phyloP scores from a whole-genome alignment of 73 alveolate species.

The Paramecium octaurelia region DNA sequence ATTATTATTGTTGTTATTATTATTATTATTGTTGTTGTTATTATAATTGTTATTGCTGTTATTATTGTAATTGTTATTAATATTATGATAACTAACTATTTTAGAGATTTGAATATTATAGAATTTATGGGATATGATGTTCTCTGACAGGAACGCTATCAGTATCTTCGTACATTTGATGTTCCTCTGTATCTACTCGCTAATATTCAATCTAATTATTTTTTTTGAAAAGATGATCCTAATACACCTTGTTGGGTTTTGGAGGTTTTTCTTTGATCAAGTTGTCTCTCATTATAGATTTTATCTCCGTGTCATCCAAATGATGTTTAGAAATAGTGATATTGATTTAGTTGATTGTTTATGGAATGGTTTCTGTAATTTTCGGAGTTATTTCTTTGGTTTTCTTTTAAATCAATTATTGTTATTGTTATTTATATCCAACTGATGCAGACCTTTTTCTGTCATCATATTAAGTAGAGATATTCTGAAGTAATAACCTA shows the following conservation, averaged over 20 bases:
- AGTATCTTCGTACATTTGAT: not conserved
- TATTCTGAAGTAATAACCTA: not conserved
- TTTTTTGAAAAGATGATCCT: not conserved
- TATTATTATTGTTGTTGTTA: not conserved
- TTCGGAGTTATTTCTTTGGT: slow-evolving; percentile 20
- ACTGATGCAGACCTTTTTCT: slow-evolving; percentile 16
- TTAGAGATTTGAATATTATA: not conserved
- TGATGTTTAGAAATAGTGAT: slow-evolving; percentile 3
- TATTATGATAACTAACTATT: not conserved
- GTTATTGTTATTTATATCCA: not conserved
- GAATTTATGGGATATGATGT: not conserved
- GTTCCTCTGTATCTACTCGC: not conserved
- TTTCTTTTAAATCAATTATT: not conserved
- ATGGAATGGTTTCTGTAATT: slow-evolving; percentile 19
- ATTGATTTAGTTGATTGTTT: not conserved
- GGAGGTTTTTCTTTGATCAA: slow-evolving; percentile 16
- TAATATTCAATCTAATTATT: not conserved
- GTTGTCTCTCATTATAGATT: slow-evolving; percentile 7
- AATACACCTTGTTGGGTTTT: not conserved
- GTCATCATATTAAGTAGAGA: not conserved
- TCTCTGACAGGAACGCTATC: not conserved
- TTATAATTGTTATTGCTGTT: not conserved
- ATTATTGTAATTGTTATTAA: not conserved
- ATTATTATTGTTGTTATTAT: not conserved
- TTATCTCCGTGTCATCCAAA: slow-evolving; percentile 31